These are phyloP conservation scores for Suillus spraguei DNA, from an alignment of 768 basidiomycete genomes.

Conservation along the genomic window DNA sequence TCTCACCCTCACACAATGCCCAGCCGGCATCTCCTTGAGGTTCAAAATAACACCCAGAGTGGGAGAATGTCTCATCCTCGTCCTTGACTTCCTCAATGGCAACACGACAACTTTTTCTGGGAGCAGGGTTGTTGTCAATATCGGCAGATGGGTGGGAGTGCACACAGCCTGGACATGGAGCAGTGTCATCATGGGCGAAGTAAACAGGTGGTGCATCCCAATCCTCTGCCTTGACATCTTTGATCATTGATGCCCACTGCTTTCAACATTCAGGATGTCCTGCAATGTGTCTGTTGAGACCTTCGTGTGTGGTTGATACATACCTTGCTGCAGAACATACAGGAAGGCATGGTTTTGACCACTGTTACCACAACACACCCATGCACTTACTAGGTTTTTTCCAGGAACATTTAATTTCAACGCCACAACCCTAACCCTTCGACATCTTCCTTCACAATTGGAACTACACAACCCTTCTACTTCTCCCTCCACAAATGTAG, in stretches of 20 bases:
- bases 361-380: too few relatives aligned
- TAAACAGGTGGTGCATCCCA: neutral
- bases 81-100: constrained; percentile 2
- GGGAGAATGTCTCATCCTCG: neutral
- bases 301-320: neutral
- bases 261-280: constrained; percentile 2
- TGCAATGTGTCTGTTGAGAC: constrained; percentile 11
- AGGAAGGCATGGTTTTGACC: neutral
- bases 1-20: too few relatives aligned
- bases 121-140: too few relatives aligned
- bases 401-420: too few relatives aligned
- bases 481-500: too few relatives aligned
- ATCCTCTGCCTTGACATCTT: neutral
- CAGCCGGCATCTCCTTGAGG: neutral
- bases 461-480: too few relatives aligned
- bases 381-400: too few relatives aligned
- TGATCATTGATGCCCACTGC: neutral
- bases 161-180: too few relatives aligned
- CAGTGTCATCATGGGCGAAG: too few relatives aligned
- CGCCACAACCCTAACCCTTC: too few relatives aligned
- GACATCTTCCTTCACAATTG: too few relatives aligned
- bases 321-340: constrained; percentile 7
- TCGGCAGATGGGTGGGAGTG: too few relatives aligned
- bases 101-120: neutral
- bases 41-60: neutral